A percentile compares a stretch with the other conserved stretches of the same genome.
phyloP scores from a whole-genome alignment of 371 early-diverging fungal species.

The Dinochytrium kinnereticum region DNA sequence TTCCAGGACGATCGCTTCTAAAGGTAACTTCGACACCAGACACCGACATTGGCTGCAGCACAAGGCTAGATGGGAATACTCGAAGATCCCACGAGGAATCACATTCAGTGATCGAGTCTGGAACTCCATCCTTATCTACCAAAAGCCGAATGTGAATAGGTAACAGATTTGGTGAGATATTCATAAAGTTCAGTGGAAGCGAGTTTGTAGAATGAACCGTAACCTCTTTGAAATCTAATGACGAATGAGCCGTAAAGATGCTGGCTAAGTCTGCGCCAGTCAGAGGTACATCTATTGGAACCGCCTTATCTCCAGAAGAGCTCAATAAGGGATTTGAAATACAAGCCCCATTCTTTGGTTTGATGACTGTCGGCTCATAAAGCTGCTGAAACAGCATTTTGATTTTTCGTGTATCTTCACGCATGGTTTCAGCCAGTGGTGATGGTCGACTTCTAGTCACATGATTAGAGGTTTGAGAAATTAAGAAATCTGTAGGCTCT shows the following conservation, averaged over 20 bases:
- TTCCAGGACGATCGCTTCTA: constrained; percentile 26
- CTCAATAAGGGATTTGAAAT: neutral
- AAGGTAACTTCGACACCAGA: constrained; percentile 41
- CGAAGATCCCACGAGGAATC: neutral
- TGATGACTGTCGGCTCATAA: constrained; percentile 20
- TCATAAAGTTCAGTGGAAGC: constrained; percentile 47
- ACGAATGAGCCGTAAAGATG: constrained; percentile 35
- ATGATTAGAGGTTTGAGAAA: neutral
- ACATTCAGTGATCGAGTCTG: neutral
- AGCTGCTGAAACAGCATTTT: constrained; percentile 36
- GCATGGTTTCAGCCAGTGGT: neutral
- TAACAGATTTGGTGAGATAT: constrained; percentile 30
- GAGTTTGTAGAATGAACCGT: constrained; percentile 46
- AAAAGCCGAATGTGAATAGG: constrained; percentile 40
- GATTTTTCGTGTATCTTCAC: constrained; percentile 28
- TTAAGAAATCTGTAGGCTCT: constrained; percentile 41
- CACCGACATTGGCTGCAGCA: constrained; percentile 41
- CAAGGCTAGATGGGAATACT: constrained; percentile 20
- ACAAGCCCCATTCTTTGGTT: constrained; percentile 12
- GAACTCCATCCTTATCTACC: constrained; percentile 13
- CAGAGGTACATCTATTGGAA: constrained; percentile 32
- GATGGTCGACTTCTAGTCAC: neutral
- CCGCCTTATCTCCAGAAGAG: neutral
- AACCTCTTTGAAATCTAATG: constrained; percentile 46
- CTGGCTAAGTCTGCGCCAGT: constrained; percentile 39